Conservation (phyloP, 345 rosid genomes). For the Geranium brycei region DNA sequence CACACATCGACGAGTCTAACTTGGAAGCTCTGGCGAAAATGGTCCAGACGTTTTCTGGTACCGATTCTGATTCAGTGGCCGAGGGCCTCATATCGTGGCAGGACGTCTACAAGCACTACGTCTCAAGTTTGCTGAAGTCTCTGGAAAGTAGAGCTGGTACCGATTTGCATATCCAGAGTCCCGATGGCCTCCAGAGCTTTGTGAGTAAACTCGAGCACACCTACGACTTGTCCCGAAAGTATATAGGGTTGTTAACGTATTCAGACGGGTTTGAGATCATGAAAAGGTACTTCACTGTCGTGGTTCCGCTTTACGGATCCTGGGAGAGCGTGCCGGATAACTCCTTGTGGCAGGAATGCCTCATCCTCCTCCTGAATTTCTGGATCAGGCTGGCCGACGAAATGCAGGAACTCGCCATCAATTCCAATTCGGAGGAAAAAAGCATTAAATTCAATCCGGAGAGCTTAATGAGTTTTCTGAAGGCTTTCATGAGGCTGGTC, state of each 20-base stretch:
- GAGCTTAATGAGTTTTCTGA: constrained; percentile 47
- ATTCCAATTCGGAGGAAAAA: constrained; percentile 17
- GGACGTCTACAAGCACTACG: constrained; percentile 58
- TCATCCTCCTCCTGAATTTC: constrained; percentile 66
- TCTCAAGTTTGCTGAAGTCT: constrained; percentile 34
- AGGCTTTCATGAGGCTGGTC: constrained; percentile 55
- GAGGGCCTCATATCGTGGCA: constrained; percentile 48
- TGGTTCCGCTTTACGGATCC: constrained; percentile 33
- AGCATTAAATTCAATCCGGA: constrained; percentile 35
- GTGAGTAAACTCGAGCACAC: constrained; percentile 53
- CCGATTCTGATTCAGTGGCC: constrained; percentile 31
- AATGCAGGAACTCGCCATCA: constrained; percentile 38
- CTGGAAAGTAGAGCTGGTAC: constrained; percentile 33
- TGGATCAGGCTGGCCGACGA: constrained; percentile 70
- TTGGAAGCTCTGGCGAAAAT: constrained; percentile 78
- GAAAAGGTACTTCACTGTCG: constrained; percentile 41
- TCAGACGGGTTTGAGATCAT: constrained; percentile 50
- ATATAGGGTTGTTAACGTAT: constrained; percentile 52
- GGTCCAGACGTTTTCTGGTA: constrained; percentile 43
- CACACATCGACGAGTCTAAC: constrained; percentile 38
- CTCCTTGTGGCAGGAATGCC: constrained; percentile 86
- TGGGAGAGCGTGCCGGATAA: constrained; percentile 50
- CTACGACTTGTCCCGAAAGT: constrained; percentile 37
- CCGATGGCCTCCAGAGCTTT: constrained; percentile 57
- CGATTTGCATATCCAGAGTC: constrained; percentile 33